phyloP scores from a whole-genome alignment of 129 eudicot species.

The Saussurea involucrata region DNA sequence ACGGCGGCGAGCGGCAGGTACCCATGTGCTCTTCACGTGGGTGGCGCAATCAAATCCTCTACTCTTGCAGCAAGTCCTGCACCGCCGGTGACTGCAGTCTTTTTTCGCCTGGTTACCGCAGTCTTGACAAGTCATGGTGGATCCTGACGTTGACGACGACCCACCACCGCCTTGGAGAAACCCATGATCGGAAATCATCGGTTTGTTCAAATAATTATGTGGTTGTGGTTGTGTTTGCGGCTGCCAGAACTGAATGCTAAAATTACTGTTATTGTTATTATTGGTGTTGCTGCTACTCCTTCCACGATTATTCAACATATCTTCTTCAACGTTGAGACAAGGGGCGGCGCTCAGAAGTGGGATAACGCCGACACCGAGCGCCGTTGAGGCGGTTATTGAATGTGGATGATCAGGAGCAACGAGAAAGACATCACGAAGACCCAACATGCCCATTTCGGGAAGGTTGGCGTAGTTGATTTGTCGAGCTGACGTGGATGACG shows the following conservation, averaged over 20 bases:
- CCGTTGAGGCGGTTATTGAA: conserved; percentile 37
- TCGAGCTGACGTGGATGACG: conserved; percentile 35
- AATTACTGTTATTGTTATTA: not conserved
- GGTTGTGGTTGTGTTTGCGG: conserved; percentile 15
- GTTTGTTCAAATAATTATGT: conserved; percentile 41
- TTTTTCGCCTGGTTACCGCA: conserved; percentile 95
- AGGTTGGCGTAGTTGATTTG: conserved; percentile 54
- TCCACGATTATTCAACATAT: not conserved
- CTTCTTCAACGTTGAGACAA: conserved; percentile 26
- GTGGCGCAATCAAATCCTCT: conserved; percentile 85
- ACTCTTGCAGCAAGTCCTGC: conserved; percentile 92
- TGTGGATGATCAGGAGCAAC: conserved; percentile 23
- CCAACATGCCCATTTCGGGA: conserved; percentile 59
- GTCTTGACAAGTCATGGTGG: conserved; percentile 67
- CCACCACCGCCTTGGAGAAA: conserved; percentile 33
- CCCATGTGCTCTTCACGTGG: conserved; percentile 95
- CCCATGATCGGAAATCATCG: conserved; percentile 34
- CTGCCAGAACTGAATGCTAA: conserved; percentile 56
- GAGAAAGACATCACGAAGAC: conserved; percentile 44
- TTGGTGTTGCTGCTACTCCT: conserved; percentile 4
- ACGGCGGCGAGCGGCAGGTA: conserved; percentile 90
- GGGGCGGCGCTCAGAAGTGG: conserved; percentile 64
- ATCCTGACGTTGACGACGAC: conserved; percentile 34
- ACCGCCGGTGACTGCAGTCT: conserved; percentile 76
- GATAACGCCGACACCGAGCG: conserved; percentile 45